These are phyloP conservation scores for Pseudotulostoma volvatum DNA, from an alignment of 495 filamentous ascomycete genomes.

Conservation along the genomic window DNA sequence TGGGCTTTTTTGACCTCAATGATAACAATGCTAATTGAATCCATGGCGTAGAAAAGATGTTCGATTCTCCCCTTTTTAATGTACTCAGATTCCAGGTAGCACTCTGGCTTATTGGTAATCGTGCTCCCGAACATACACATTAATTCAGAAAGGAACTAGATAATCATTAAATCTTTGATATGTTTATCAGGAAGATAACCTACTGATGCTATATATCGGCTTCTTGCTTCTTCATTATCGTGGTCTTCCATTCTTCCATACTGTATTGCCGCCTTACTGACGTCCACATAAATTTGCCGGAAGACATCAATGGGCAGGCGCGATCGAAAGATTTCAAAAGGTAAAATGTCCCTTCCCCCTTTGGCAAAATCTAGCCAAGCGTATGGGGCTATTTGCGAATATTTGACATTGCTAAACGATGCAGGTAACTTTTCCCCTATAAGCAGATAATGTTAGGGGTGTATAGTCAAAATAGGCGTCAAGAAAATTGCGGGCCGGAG, in stretches of 20 bases:
- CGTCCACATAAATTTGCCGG: neutral
- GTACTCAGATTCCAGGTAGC: neutral
- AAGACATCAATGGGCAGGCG: neutral
- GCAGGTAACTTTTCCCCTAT: neutral
- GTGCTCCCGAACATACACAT: neutral
- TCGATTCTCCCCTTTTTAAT: neutral
- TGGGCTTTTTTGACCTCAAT: neutral
- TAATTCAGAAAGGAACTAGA: neutral
- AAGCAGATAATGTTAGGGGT: neutral
- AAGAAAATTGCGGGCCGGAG: neutral
- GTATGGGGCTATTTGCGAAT: neutral
- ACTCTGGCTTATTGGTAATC: neutral
- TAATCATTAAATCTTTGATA: no score
- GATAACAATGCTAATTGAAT: neutral
- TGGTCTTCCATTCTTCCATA: neutral
- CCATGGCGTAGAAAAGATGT: neutral
- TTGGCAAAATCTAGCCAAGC: neutral
- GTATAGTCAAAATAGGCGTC: no score
- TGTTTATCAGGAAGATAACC: no score
- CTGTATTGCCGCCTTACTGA: neutral
- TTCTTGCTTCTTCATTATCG: neutral
- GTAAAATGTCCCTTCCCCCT: neutral
- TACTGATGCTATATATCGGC: neutral
- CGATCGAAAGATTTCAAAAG: neutral
- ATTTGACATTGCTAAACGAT: neutral